Base-by-base conservation (phyloP, 208 protist species). In the Leptomonas seymouri region DNA sequence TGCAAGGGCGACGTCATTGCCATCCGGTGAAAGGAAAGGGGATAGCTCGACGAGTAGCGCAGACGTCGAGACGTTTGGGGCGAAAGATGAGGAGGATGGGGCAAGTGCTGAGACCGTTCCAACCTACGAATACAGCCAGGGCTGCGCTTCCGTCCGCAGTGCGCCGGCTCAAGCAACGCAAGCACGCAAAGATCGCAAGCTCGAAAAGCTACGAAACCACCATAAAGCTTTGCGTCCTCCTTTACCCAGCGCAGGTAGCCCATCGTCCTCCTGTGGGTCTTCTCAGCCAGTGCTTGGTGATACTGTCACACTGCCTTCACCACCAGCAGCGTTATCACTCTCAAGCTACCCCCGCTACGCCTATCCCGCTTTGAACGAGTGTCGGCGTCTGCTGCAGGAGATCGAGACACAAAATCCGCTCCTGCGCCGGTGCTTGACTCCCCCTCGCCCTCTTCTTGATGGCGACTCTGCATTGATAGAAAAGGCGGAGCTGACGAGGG, bases 341-440 rank as follows among this genome's bases (percentile, higher is more conserved):
- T 20, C 48, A 27, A 11, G 11, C 16, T 39, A 30, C 27, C 23
- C 58, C 0, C 69, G 55, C 28, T 62, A 59, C 58, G 57, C 58
- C 6, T 75, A 80, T 59, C 74, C 70, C 8, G 74, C 67, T 1
- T 45, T 74, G 54, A 69, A 73, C 15, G 79, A 77, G 20, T 66
- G 68, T 16, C 54, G 56, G 20, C 69, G 67, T 8, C 67, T 84
- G 31, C 54, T 84, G 27, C 20, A 46, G 31, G 79, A 80, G 31
- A 74, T 80, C 39, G 49, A 75, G 23, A 20, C 25, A 18, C 23
- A 56, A 41, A 76, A 56, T 42, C 74, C 79, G n/a, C 54, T 84
- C 11, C 49, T 80, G 28, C 74, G 67, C 30, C 63, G 79, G 18
- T 65, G 63, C 23, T 50, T 84, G 31, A 78, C 79, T 0, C 79